Base-by-base conservation (phyloP, 192 early-diverging fungal species). In the Gryganskiella cystojenkinii region DNA sequence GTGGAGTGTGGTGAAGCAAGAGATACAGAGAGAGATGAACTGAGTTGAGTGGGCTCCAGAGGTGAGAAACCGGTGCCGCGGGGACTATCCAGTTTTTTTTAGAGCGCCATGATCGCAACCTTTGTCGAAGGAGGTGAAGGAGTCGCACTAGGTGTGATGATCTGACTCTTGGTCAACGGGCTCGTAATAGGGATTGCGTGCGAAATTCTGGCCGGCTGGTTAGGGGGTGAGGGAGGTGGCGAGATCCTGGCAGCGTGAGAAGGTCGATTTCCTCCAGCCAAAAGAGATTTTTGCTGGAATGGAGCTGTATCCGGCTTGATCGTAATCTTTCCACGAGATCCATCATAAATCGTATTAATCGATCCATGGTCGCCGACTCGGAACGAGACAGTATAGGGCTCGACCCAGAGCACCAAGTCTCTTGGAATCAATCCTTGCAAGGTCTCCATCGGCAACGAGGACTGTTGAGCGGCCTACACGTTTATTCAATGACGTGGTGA, bases 321-420 rank as follows among this genome's bases (percentile, higher is more conserved):
- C 53, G 55, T 53, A 52, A 74, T 68, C 55, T 71, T 64, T 25
- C 83, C 83, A 43, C 83, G 76, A 34, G 81, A 63, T n/a, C 83
- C 70, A 60, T 90, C 88, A 69, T 90, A 92, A 20, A 92, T 52
- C 9, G 86, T 86, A 65, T 83, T 83, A 60, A 90, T 83, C 25
- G 84, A 81, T 33, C 89, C 88, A 66, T 89, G 85, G 60, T 92
- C 90, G 42, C 90, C 89, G 46, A 89, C 82, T 11, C 89, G 84
- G 71, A 88, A 92, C 4, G 90, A 86, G 6, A 92, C 90, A 35
- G 73, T 82, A 65, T 86, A 85, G n/a, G 90, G 90, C 62, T 92
- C 90, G 54, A 89, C 86, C 90, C 90, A 92, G 14, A 92, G 61
- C 24, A 90, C 84, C 37, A 90, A 62, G 73, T 92, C 90, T 51